Evolutionary conservation across 148 eudicot species (phyloP).

Genomic region (Camellia japonica): DNA sequence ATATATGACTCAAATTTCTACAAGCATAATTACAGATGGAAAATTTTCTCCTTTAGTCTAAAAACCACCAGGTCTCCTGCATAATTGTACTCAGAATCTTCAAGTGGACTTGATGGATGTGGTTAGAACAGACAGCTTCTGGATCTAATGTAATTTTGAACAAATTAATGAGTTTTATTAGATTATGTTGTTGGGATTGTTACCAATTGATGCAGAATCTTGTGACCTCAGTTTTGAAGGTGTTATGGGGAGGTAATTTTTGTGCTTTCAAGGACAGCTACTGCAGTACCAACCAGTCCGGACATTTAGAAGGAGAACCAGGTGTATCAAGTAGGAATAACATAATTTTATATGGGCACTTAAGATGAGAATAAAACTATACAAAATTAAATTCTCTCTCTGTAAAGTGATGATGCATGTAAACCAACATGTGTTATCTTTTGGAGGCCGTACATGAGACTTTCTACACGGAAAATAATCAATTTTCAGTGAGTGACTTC

Average conservation of each 20-base stretch:
- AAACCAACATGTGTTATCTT: background rate
- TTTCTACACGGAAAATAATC: background rate
- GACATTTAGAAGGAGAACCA: background rate
- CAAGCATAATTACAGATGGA: too few relatives aligned
- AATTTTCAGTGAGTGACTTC: background rate
- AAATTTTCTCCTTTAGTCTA: too few relatives aligned
- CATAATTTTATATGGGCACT: background rate
- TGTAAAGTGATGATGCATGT: background rate
- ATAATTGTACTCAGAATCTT: too few relatives aligned
- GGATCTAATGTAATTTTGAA: background rate
- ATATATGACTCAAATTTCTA: too few relatives aligned
- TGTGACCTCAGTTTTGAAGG: background rate
- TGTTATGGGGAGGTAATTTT: slow-evolving; percentile 1
- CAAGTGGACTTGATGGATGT: background rate
- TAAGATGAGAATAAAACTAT: background rate
- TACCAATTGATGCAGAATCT: background rate
- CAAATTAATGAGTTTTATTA: background rate
- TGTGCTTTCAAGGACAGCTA: background rate
- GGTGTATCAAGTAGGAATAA: background rate
- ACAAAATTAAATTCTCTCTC: background rate
- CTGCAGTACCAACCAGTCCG: background rate
- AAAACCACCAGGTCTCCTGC: too few relatives aligned
- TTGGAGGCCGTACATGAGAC: slow-evolving; percentile 3
- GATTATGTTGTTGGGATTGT: background rate
- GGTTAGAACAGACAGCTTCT: background rate